Evolutionary conservation across 1,284 basidiomycete genomes (phyloP).

Genomic region (Ustilago shanxiensis): DNA sequence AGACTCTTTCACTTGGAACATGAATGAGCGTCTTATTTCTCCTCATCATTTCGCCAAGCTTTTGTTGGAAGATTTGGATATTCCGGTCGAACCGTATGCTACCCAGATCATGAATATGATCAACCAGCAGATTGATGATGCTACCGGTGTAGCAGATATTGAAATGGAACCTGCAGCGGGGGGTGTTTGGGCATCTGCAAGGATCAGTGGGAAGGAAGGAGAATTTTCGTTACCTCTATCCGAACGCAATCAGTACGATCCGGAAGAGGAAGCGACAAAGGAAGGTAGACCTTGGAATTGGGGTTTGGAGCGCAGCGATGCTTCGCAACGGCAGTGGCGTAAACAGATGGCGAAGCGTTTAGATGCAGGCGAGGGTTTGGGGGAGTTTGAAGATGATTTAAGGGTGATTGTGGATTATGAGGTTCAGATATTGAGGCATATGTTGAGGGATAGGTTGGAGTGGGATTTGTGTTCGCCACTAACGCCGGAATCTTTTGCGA

Average conservation of each 20-base stretch:
- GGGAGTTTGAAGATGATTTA: constrained; percentile 64
- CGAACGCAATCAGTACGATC: constrained; percentile 37
- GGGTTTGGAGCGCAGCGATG: constrained; percentile 31
- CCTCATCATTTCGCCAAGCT: constrained; percentile 86
- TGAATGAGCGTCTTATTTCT: constrained; percentile 80
- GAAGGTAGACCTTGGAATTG: constrained; percentile 47
- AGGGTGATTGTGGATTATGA: constrained; percentile 76
- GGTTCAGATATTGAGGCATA: constrained; percentile 92
- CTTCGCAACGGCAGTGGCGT: constrained; percentile 36
- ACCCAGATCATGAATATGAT: constrained; percentile 87
- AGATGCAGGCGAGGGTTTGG: constrained; percentile 33
- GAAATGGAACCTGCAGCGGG: constrained; percentile 52
- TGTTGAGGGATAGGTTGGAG: constrained; percentile 93
- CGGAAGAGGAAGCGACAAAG: constrained; percentile 30
- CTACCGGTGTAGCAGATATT: constrained; percentile 74
- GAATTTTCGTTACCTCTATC: constrained; percentile 18
- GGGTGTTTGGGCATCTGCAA: constrained; percentile 40
- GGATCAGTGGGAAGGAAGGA: constrained; percentile 25
- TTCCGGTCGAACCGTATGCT: constrained; percentile 78
- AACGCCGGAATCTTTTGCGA: constrained; percentile 88
- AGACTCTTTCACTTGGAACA: constrained; percentile 97
- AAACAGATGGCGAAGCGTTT: constrained; percentile 37
- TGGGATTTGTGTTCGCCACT: constrained; percentile 95
- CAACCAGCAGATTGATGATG: constrained; percentile 88
- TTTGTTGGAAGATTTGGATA: constrained; percentile 88